Conservation (phyloP, 148 eudicot species). For the Camellia lanceoleosa region DNA sequence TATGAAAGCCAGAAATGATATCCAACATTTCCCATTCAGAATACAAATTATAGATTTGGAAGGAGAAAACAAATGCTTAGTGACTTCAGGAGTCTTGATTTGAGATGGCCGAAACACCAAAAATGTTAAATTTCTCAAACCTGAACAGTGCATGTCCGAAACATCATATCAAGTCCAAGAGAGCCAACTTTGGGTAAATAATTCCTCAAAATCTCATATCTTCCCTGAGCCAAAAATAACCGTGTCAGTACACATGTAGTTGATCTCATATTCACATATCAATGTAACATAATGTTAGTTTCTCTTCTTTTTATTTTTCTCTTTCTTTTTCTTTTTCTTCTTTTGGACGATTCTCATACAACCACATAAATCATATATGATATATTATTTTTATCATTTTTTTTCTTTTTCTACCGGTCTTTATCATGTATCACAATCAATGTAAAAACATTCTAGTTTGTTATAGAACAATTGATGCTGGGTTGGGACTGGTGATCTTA, state of each 20-base stretch:
- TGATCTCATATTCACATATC: neutral
- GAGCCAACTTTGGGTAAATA: slow-evolving; percentile 99
- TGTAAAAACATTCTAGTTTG: too few relatives aligned
- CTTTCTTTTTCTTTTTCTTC: too few relatives aligned
- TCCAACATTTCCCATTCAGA: neutral
- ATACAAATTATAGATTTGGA: neutral
- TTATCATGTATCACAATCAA: too few relatives aligned
- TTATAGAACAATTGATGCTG: too few relatives aligned
- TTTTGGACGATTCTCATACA: too few relatives aligned
- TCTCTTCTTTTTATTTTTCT: too few relatives aligned
- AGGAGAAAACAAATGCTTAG: neutral
- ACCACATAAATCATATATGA: too few relatives aligned
- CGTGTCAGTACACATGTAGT: slow-evolving; percentile 23
- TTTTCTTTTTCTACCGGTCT: too few relatives aligned
- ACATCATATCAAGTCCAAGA: slow-evolving; percentile 99
- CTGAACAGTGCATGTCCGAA: slow-evolving; percentile 97
- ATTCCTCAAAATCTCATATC: slow-evolving; percentile 94
- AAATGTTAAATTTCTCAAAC: slow-evolving; percentile 35
- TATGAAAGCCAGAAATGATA: slow-evolving; percentile 24
- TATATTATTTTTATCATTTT: too few relatives aligned
- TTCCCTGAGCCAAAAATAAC: slow-evolving; percentile 64
- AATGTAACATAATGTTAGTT: too few relatives aligned
- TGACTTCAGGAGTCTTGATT: neutral
- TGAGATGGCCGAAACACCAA: neutral
- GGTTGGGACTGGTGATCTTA: too few relatives aligned